Conservation (phyloP, 768 basidiomycete species). For the Trichaptum fuscoviolaceum region DNA sequence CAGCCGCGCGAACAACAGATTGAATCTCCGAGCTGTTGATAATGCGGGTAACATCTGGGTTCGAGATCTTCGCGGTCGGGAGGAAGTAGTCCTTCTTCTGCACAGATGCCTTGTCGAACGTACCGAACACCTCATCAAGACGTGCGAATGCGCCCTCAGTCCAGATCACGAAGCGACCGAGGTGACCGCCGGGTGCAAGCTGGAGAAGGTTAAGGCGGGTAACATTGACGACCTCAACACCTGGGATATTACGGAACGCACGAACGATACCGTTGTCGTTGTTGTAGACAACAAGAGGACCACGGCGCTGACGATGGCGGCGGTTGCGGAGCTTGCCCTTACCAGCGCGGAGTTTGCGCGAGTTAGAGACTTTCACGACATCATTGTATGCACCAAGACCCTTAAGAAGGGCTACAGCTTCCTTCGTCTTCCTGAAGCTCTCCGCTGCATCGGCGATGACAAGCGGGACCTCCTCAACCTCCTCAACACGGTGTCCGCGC, state of each 20-base stretch:
- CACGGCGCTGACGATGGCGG: constrained; percentile 93
- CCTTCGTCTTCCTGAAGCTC: constrained; percentile 93
- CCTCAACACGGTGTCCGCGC: constrained; percentile 97
- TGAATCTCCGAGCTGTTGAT: constrained; percentile 99
- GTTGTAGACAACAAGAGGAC: constrained; percentile 94
- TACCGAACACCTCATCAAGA: constrained; percentile 94
- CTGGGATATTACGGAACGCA: constrained; percentile 98
- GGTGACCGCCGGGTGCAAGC: constrained; percentile 98
- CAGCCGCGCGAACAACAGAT: constrained; percentile 88
- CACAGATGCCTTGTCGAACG: constrained; percentile 79
- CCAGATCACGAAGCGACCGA: constrained; percentile 99
- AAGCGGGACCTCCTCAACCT: constrained; percentile 93
- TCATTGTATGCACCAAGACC: constrained; percentile 84
- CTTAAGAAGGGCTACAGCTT: constrained; percentile 92
- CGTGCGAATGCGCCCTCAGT: constrained; percentile 89
- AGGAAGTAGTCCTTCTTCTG: constrained; percentile 91
- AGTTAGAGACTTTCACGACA: constrained; percentile 96
- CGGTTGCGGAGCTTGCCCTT: constrained; percentile 98
- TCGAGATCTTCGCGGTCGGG: constrained; percentile 92
- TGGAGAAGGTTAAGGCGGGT: constrained; percentile 94
- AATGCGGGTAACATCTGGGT: constrained; percentile 94
- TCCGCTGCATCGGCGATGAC: constrained; percentile 78
- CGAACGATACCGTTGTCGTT: constrained; percentile 97
- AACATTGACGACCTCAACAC: constrained; percentile 96
- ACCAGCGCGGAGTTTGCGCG: constrained; percentile 93